Conservation (phyloP, 2,329 filamentous ascomycete genomes). For the Cercospora citrullina region DNA sequence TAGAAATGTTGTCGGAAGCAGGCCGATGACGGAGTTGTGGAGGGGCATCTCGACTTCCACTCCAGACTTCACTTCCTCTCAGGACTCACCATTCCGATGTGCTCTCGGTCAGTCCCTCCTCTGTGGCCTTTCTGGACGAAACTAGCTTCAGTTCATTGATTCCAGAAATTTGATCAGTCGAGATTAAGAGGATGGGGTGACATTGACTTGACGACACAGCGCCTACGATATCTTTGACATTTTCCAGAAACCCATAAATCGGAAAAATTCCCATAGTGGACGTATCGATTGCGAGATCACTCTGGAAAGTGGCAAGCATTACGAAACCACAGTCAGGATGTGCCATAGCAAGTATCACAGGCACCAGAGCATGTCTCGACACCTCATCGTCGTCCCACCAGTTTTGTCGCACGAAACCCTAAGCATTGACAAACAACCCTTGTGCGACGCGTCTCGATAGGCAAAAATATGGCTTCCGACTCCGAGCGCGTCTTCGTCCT, state of each 20-base stretch:
- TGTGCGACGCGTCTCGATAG: neutral
- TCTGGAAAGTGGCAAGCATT: neutral
- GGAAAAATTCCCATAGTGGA: neutral
- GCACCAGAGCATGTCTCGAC: neutral
- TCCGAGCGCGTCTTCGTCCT: neutral
- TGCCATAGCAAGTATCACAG: neutral
- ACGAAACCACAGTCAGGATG: neutral
- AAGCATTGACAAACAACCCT: neutral
- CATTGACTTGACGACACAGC: neutral
- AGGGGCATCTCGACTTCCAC: neutral
- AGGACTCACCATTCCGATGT: neutral
- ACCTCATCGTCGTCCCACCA: neutral
- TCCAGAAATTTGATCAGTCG: neutral
- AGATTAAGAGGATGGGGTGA: neutral
- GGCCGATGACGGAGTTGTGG: constrained; percentile 4
- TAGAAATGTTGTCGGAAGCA: constrained; percentile 5
- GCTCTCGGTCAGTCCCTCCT: neutral
- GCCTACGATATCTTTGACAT: neutral
- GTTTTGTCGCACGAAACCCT: neutral
- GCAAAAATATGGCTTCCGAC: neutral
- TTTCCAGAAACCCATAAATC: neutral
- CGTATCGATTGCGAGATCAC: neutral
- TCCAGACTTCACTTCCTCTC: neutral
- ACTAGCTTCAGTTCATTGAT: neutral
- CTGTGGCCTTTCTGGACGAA: neutral